A percentile compares a stretch with the other conserved stretches of the same genome.
Conservation (phyloP, 768 basidiomycete species). For the Boletus huronensis region DNA sequence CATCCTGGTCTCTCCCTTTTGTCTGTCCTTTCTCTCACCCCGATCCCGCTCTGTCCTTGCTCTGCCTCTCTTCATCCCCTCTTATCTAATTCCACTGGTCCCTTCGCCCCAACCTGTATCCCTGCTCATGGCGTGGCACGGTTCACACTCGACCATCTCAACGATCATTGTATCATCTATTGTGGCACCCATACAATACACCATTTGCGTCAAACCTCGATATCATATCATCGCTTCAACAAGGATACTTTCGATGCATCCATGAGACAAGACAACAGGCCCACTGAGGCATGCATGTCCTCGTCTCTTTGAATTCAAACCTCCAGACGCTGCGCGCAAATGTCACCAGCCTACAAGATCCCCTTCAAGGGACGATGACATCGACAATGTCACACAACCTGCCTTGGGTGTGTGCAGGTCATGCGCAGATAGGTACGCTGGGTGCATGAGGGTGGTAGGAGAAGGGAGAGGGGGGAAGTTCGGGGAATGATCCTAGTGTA, state of each 20-base stretch:
- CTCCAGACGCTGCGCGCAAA: background rate
- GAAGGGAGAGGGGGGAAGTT: background rate
- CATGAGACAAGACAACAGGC: background rate
- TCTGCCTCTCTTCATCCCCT: conserved; percentile 8
- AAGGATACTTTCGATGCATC: background rate
- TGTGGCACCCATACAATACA: conserved; percentile 1
- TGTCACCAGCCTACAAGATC: background rate
- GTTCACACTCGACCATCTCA: background rate
- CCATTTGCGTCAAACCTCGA: conserved; percentile 3
- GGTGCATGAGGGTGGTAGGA: background rate
- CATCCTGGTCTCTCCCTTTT: conserved; percentile 8
- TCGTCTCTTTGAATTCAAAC: background rate
- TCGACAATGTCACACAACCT: background rate
- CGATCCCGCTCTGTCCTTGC: conserved; percentile 7
- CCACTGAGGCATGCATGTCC: background rate
- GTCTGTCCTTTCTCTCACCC: conserved; percentile 13
- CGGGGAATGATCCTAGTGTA: conserved; percentile 13
- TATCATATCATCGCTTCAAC: background rate
- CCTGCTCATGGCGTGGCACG: conserved; percentile 4
- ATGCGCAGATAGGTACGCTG: conserved; percentile 6
- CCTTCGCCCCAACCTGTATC: background rate
- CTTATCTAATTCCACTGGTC: conserved; percentile 8
- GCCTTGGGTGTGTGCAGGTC: background rate
- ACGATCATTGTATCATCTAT: conserved; percentile 5
- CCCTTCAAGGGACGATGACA: background rate